These are phyloP conservation scores for Neurospora sp. DNA, from an alignment of 495 filamentous ascomycete species.

Conservation along the genomic window DNA sequence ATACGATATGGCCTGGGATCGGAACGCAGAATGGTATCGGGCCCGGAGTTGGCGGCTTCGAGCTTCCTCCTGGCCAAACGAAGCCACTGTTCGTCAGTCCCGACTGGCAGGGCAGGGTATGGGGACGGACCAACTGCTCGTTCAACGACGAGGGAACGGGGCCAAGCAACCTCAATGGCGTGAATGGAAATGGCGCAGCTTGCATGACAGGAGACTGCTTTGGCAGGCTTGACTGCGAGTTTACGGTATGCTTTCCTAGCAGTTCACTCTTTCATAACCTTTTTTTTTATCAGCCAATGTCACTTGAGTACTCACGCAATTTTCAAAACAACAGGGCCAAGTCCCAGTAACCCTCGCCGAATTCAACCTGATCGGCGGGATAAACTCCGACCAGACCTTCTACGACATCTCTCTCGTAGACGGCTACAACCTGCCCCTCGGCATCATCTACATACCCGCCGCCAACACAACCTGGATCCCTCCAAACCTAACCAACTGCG, in stretches of 20 bases:
- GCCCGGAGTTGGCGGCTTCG: slow-evolving; percentile 52
- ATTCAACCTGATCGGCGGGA: slow-evolving; percentile 55
- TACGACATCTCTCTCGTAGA: slow-evolving; percentile 81
- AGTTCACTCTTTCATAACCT: background rate
- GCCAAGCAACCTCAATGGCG: slow-evolving; percentile 34
- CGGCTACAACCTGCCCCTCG: slow-evolving; percentile 71
- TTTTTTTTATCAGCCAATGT: background rate
- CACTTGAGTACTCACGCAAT: background rate
- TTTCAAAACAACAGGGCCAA: slow-evolving; percentile 34
- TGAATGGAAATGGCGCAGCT: slow-evolving; percentile 46
- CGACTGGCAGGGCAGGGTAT: slow-evolving; percentile 70
- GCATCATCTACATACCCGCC: slow-evolving; percentile 49
- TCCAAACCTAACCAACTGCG: slow-evolving; percentile 61
- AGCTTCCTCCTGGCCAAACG: slow-evolving; percentile 40
- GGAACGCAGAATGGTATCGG: slow-evolving; percentile 54
- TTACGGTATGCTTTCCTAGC: slow-evolving; percentile 38
- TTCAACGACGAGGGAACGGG: slow-evolving; percentile 50
- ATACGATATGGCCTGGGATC: slow-evolving; percentile 63
- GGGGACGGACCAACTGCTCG: slow-evolving; percentile 75
- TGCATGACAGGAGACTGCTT: slow-evolving; percentile 68
- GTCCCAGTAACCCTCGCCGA: slow-evolving; percentile 64
- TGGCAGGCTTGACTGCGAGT: slow-evolving; percentile 52
- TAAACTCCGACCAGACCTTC: slow-evolving; percentile 51
- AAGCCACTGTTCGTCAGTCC: slow-evolving; percentile 46
- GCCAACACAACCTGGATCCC: slow-evolving; percentile 49